Conservation (phyloP, 768 basidiomycete genomes). For the Phanerochaete carnosa region DNA sequence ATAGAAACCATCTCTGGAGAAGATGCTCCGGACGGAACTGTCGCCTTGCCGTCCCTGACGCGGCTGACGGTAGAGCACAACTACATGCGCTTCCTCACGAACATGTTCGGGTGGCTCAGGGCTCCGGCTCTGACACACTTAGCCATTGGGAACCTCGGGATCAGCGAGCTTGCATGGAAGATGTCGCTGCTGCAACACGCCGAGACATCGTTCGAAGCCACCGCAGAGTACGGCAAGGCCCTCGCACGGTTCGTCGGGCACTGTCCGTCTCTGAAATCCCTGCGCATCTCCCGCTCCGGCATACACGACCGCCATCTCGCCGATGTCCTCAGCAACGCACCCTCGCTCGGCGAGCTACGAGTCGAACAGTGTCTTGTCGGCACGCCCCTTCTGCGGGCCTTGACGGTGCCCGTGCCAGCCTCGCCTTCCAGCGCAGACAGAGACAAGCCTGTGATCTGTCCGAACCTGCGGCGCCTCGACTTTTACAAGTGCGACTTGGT, state of each 20-base stretch:
- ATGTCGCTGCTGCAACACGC: background rate
- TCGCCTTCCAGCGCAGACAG: background rate
- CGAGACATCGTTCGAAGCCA: background rate
- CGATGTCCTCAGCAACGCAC: background rate
- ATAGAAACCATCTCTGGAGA: too few relatives aligned
- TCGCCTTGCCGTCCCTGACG: background rate
- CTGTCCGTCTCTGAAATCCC: background rate
- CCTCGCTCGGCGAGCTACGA: background rate
- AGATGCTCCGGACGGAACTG: too few relatives aligned
- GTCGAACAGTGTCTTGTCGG: constrained; percentile 1
- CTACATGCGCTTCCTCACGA: background rate
- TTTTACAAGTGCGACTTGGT: constrained; percentile 5
- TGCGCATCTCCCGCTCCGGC: background rate
- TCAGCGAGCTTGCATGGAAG: background rate
- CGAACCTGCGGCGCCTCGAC: background rate
- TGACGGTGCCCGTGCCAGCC: background rate
- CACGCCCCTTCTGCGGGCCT: constrained; percentile 5
- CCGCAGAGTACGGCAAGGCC: background rate
- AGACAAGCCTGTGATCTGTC: constrained; percentile 4
- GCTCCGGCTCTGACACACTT: background rate
- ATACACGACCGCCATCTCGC: constrained; percentile 9
- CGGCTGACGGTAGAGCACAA: background rate
- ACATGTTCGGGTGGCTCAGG: background rate
- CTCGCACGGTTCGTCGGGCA: background rate
- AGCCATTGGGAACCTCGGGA: background rate